These are phyloP conservation scores for Juglanconis sp. DNA, from an alignment of 2,329 filamentous ascomycete species.

Conservation along the genomic window DNA sequence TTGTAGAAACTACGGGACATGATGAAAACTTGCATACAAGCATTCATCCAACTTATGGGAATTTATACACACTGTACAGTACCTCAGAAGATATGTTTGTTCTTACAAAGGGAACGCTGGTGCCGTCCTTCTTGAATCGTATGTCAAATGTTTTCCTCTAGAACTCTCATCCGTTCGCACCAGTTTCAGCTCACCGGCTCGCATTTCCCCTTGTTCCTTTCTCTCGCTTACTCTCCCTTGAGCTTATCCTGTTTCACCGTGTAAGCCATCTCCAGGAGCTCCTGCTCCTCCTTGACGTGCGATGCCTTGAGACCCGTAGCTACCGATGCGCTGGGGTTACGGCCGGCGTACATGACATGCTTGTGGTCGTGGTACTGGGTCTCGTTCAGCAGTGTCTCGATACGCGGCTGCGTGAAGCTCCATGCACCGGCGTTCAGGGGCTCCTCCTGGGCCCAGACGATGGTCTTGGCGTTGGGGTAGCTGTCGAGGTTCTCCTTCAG, in stretches of 20 bases:
- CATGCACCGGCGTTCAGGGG: slow-evolving; percentile 95
- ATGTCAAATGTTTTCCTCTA: background rate
- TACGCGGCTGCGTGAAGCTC: slow-evolving; percentile 94
- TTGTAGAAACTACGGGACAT: background rate
- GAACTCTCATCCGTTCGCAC: too few species aligned
- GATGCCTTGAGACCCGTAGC: slow-evolving; percentile 86
- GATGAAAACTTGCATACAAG: slow-evolving; percentile 7
- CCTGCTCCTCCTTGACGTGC: slow-evolving; percentile 90
- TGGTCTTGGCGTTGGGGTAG: slow-evolving; percentile 96
- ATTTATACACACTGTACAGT: slow-evolving; percentile 10
- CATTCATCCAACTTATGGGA: slow-evolving; percentile 14
- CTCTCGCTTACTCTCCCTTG: slow-evolving; percentile 55
- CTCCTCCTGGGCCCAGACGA: slow-evolving; percentile 97
- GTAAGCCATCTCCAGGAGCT: slow-evolving; percentile 67
- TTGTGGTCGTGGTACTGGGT: slow-evolving; percentile 90
- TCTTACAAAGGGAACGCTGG: slow-evolving; percentile 15
- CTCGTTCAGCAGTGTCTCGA: slow-evolving; percentile 93
- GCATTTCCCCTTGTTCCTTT: background rate
- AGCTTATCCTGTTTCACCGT: slow-evolving; percentile 65
- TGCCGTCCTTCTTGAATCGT: slow-evolving; percentile 2
- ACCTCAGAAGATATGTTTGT: slow-evolving; percentile 3
- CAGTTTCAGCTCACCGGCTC: too few species aligned
- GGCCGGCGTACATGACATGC: slow-evolving; percentile 95
- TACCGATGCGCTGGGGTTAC: slow-evolving; percentile 88
- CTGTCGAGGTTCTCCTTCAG: slow-evolving; percentile 93